A percentile compares a stretch with the other conserved stretches of the same genome.
These are phyloP conservation scores for Petrea volubilis DNA, from an alignment of 257 asterid genomes.

Conservation along the genomic window DNA sequence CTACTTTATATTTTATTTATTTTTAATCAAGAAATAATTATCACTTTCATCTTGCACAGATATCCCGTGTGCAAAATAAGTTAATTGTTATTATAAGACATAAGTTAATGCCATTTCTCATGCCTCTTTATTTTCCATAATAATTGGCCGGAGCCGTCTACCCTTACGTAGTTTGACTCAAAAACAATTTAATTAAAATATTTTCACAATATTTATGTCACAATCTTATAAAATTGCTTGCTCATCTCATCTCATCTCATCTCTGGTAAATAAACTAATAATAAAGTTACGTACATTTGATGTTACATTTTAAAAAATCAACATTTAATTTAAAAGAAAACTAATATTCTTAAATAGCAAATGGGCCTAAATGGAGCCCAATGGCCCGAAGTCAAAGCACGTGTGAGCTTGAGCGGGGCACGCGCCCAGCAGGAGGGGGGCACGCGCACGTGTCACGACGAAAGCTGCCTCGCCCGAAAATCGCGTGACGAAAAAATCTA, in stretches of 20 bases:
- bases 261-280: background rate
- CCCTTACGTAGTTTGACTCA: no score
- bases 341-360: background rate
- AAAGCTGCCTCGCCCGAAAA: background rate
- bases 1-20: no score
- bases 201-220: background rate
- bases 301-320: background rate
- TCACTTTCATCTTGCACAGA: no score
- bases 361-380: slow-evolving; percentile 1
- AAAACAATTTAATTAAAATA: background rate
- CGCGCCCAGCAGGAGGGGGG: slow-evolving; percentile 15
- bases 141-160: no score
- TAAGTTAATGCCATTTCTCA: no score
- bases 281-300: background rate
- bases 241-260: no score
- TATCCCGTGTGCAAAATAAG: no score
- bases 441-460: slow-evolving; percentile 33
- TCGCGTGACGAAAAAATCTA: slow-evolving; percentile 28
- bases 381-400: slow-evolving; percentile 30
- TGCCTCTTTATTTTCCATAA: background rate
- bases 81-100: no score
- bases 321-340: background rate
- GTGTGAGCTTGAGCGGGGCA: slow-evolving; percentile 33
- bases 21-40: no score
- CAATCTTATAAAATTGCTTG: no score